Evolutionary conservation across 768 basidiomycete genomes (phyloP), one percentile per base, ranked within the genome.

Genomic region (Russula olivacea): DNA sequence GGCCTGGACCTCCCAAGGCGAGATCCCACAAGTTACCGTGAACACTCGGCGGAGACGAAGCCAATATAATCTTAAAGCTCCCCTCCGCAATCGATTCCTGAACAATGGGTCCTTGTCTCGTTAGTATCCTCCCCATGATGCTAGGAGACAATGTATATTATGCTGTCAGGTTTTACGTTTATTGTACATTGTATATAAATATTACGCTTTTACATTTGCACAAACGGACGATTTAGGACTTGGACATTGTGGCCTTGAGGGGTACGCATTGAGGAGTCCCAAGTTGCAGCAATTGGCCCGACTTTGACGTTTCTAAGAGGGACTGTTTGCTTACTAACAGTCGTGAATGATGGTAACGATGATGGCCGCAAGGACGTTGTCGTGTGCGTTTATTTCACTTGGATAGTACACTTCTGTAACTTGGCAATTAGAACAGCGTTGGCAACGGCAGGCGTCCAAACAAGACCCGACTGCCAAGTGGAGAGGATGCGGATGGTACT

Each of bases 1-100:
- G 41, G 57, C 50, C 10, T 61, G 58, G 58, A 58, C 21, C 41
- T 61, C 40, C 36, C 47, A 52, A 55, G 47, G 41, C 59, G 47
- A 36, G 59, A 59, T 40, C 34, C 49, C 47, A 49, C 55, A 25
- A 25, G 61, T 48, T 63, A 58, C 51, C 45, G 40, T 25, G 56
- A 63, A 53, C 45, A 54, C 36, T 30, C 43, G 4, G 45, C 34
- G 9, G 62, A 63, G 52, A 32, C 57, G 19, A 59, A 59, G 57
- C 45, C 51, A 34, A 55, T 63, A 19, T 54, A 36, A 63, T 17
- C n/a, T 19, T 34, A 28, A 23, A 48, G 36, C 12, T 12, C 21
- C 34, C 17, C 48, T 38, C 32, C 47, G 11, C 11, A 15, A 19
- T 21, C n/a, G 36, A 25, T 30, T 12, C 12, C 36, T 49, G 34